phyloP scores from a whole-genome alignment of 2,329 filamentous ascomycete genomes.

The Exophiala bonariae region DNA sequence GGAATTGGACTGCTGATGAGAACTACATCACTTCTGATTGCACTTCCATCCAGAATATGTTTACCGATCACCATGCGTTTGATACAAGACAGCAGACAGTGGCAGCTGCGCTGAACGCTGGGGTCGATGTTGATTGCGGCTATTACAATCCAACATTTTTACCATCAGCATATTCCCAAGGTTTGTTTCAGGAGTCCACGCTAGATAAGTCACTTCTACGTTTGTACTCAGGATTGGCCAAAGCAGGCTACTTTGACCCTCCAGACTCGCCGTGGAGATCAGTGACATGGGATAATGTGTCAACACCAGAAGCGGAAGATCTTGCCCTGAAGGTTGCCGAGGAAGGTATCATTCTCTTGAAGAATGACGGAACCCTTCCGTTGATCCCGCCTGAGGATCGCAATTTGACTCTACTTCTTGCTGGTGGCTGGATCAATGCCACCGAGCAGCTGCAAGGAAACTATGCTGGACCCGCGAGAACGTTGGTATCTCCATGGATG shows the following conservation, averaged over 20 bases:
- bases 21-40: slow-evolving; percentile 68
- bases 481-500: slow-evolving; percentile 53
- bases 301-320: slow-evolving; percentile 52
- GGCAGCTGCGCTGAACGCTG: slow-evolving; percentile 50
- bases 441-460: slow-evolving; percentile 60
- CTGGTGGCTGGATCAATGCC: slow-evolving; percentile 60
- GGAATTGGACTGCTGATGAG: slow-evolving; percentile 61
- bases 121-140: slow-evolving; percentile 56
- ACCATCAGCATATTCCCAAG: slow-evolving; percentile 42
- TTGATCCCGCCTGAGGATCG: slow-evolving; percentile 43
- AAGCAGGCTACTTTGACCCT: slow-evolving; percentile 54
- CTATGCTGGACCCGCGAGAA: slow-evolving; percentile 57
- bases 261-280: slow-evolving; percentile 46
- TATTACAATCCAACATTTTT: slow-evolving; percentile 47
- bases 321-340: slow-evolving; percentile 56
- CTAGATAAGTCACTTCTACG: slow-evolving; percentile 49
- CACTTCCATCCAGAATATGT: slow-evolving; percentile 61
- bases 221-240: slow-evolving; percentile 50
- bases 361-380: slow-evolving; percentile 53
- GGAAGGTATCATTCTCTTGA: slow-evolving; percentile 51
- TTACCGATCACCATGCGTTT: slow-evolving; percentile 35
- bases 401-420: slow-evolving; percentile 40
- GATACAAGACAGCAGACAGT: slow-evolving; percentile 44
- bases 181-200: slow-evolving; percentile 43
- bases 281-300: slow-evolving; percentile 57